These are phyloP conservation scores for Yamadazyma triangularis DNA, from an alignment of 1,139 yeast species.

Conservation along the genomic window DNA sequence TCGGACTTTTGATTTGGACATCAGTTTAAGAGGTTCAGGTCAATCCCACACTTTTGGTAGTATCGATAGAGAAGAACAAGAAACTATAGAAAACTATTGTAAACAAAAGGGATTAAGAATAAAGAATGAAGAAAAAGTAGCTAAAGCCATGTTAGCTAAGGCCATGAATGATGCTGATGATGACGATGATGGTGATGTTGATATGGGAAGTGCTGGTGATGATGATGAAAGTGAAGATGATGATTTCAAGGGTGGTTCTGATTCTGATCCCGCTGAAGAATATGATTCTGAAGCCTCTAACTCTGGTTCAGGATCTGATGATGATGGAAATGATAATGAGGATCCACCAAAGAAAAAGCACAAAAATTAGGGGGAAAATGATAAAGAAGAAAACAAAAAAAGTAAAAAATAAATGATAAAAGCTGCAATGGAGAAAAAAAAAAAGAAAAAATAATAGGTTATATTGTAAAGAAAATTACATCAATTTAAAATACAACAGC, in stretches of 20 bases:
- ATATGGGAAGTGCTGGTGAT: conserved; percentile 71
- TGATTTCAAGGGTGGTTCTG: conserved; percentile 60
- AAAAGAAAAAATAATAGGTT: too few relatives aligned
- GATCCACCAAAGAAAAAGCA: conserved; percentile 45
- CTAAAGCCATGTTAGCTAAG: conserved; percentile 72
- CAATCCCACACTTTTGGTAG: conserved; percentile 82
- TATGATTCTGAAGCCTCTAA: conserved; percentile 67
- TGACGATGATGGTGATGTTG: conserved; percentile 61
- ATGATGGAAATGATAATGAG: conserved; percentile 27
- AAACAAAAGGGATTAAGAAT: conserved; percentile 73
- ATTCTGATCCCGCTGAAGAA: conserved; percentile 80
- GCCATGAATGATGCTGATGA: conserved; percentile 71
- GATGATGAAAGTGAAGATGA: conserved; percentile 66
- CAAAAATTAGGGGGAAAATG: conserved; percentile 31
- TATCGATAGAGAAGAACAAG: conserved; percentile 88
- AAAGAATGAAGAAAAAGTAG: conserved; percentile 86
- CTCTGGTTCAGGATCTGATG: conserved; percentile 23
- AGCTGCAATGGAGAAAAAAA: too few relatives aligned
- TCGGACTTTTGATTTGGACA: conserved; percentile 90
- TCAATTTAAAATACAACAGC: too few relatives aligned
- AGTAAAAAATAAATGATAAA: too few relatives aligned
- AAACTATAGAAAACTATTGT: conserved; percentile 68
- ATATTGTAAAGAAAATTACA: too few relatives aligned
- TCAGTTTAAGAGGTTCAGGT: conserved; percentile 60
- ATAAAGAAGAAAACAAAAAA: too few relatives aligned